Conservation (phyloP, 2,329 filamentous ascomycete species). For the Acarospora socialis region DNA sequence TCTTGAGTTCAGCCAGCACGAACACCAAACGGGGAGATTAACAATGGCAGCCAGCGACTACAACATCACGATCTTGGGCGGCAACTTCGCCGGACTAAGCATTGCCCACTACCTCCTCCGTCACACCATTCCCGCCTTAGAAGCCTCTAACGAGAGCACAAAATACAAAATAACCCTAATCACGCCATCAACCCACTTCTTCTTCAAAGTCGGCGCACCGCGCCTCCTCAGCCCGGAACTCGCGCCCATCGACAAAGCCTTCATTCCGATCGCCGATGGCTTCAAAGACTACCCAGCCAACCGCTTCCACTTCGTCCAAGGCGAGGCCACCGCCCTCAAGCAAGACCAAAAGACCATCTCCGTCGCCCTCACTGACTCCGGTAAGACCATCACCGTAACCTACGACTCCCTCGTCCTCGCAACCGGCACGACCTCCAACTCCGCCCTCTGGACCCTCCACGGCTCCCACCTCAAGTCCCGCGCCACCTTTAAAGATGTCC, state of each 20-base stretch:
- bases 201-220: constrained; percentile 39
- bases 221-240: constrained; percentile 36
- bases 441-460: constrained; percentile 31
- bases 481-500: constrained; percentile 21
- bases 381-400: constrained; percentile 20
- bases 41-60: too few species aligned
- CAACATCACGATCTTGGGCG: constrained; percentile 25
- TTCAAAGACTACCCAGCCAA: constrained; percentile 37
- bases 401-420: constrained; percentile 45
- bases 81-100: constrained; percentile 22
- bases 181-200: constrained; percentile 39
- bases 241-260: constrained; percentile 33
- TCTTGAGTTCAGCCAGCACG: too few species aligned
- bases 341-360: constrained; percentile 29
- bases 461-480: constrained; percentile 22
- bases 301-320: constrained; percentile 38
- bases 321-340: constrained; percentile 34
- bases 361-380: constrained; percentile 22
- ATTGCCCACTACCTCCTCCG: constrained; percentile 26
- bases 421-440: constrained; percentile 36
- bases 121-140: constrained; percentile 17
- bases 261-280: constrained; percentile 34
- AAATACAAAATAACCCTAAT: constrained; percentile 41
- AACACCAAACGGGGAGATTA: too few species aligned
- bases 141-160: constrained; percentile 17